Evolutionary conservation across 1,284 basidiomycete genomes (phyloP), one percentile per base, ranked within the genome.

Genomic region (Chalciporus sp.): DNA sequence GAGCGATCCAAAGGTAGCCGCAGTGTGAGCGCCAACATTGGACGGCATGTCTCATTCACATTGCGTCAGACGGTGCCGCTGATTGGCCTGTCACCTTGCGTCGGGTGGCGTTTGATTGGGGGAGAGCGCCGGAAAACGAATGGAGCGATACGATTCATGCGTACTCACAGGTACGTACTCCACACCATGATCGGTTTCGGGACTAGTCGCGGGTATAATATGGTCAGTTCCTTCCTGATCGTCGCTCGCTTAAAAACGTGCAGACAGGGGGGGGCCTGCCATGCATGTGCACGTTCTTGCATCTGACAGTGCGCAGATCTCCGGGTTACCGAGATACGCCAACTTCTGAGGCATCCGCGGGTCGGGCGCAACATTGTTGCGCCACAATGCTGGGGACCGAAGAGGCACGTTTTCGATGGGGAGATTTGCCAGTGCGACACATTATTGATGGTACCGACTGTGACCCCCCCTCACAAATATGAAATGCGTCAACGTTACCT

Each of bases 161-260:
- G n/a, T n/a, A n/a, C n/a, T n/a, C n/a, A 16, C 35, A 14, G 4
- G 8, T 31, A 6, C 23, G 5, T 17, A 37, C 12, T 12, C 14
- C 2, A 12, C 33, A 16, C 12, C 33, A 12, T 37, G n/a, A 17
- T 8, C n/a, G n/a, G 35, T 33, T 10, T 20, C 28, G 29, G 45
- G 31, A 4, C 26, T 4, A 47, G 33, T 26, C 43, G 4, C 43
- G 46, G 46, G 26, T 17, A 23, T 23, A 47, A 20, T 20, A 10
- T 8, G 43, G 11, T 31, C 20, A 23, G 28, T 29, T 29, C 20
- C 12, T 47, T 47, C 45, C 63, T 59, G 61, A 63, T 67, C 64
- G 65, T 66, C 64, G 65, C 48, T 57, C 35, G 39, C 57, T 49
- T 52, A 61, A 67, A 23, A 52, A 53, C 51, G 55, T 54, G 49